These are phyloP conservation scores for Silene coronaria DNA, from an alignment of 179 eudicot species.

Conservation along the genomic window DNA sequence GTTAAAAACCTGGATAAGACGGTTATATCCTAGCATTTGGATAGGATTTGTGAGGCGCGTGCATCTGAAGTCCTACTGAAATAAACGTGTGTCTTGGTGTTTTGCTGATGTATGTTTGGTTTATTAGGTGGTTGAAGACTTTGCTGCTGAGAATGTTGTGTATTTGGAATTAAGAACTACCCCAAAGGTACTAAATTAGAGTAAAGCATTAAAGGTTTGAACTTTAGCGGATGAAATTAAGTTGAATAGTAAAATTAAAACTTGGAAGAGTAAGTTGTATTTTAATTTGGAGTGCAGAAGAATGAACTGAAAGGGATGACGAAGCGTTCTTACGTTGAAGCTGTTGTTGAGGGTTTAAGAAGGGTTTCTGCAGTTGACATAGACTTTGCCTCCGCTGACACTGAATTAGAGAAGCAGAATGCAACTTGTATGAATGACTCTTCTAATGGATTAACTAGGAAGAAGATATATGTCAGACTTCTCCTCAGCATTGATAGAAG, in stretches of 20 bases:
- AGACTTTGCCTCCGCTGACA: constrained; percentile 35
- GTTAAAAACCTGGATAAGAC: neutral
- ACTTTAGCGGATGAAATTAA: neutral
- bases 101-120: neutral
- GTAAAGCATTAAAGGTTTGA: neutral
- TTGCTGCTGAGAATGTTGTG: constrained; percentile 91
- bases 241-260: neutral
- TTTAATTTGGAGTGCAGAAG: constrained; percentile 35
- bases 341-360: constrained; percentile 76
- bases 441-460: constrained; percentile 33
- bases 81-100: neutral
- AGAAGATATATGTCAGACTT: constrained; percentile 70
- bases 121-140: constrained; percentile 83
- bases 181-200: constrained; percentile 59
- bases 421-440: constrained; percentile 20
- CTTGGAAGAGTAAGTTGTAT: constrained; percentile 2
- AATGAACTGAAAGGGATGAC: constrained; percentile 76
- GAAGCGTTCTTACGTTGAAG: constrained; percentile 81
- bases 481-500: constrained; percentile 93
- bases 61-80: neutral
- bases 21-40: constrained; percentile 1
- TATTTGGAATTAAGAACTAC: constrained; percentile 95
- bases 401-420: constrained; percentile 16
- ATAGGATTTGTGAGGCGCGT: neutral
- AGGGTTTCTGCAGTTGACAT: constrained; percentile 56